Conservation (phyloP, 306 rosid species). For the Acacia confusa region DNA sequence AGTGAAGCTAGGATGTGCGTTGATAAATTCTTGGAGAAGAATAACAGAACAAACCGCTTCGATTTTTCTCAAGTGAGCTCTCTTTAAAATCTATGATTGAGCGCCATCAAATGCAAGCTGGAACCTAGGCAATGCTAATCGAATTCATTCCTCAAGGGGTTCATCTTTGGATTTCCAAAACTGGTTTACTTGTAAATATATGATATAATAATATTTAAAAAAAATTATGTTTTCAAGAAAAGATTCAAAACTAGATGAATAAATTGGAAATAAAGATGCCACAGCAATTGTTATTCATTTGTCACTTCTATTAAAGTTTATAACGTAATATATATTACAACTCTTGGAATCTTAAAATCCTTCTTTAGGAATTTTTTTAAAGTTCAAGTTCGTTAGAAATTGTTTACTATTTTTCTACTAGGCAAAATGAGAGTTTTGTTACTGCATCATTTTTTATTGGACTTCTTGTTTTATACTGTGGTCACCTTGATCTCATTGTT, state of each 20-base stretch:
- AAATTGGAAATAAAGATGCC: no score
- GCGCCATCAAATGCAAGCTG: slow-evolving; percentile 4
- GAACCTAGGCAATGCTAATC: slow-evolving; percentile 14
- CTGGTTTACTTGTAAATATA: background rate
- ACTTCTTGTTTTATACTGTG: slow-evolving; percentile 10
- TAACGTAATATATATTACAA: background rate
- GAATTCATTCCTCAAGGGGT: slow-evolving; percentile 4
- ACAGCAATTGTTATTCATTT: background rate
- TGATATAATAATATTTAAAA: no score
- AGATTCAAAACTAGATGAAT: no score
- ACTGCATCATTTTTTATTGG: slow-evolving; percentile 9
- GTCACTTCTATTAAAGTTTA: background rate
- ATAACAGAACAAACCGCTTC: slow-evolving; percentile 55
- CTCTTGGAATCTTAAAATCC: background rate
- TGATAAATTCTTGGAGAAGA: slow-evolving; percentile 53
- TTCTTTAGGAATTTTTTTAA: background rate
- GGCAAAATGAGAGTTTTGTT: background rate
- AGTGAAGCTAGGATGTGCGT: slow-evolving; percentile 35
- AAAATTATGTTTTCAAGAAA: no score
- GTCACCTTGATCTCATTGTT: slow-evolving; percentile 4
- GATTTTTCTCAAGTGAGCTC: slow-evolving; percentile 59
- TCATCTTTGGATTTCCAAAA: background rate
- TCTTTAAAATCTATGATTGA: slow-evolving; percentile 23
- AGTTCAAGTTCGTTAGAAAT: background rate
- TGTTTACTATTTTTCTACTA: slow-evolving; percentile 6